Conservation (phyloP, 192 early-diverging fungal species). For the Geranomyces variabilis region DNA sequence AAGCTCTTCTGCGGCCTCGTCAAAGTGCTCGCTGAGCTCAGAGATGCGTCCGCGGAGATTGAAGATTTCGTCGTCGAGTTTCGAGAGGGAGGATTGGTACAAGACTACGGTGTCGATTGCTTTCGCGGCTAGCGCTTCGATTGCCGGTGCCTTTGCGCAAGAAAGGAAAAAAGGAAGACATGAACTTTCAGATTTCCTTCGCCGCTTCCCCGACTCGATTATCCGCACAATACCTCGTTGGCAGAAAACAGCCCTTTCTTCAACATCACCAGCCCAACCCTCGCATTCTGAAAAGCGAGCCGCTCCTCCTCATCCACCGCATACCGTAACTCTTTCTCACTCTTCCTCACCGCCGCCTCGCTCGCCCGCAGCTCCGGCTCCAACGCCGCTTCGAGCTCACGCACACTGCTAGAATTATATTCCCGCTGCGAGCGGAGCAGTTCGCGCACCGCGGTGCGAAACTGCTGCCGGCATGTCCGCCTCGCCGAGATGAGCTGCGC, state of each 20-base stretch:
- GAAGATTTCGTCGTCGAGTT: slow-evolving; percentile 30
- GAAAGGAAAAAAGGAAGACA: not conserved
- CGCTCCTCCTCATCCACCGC: slow-evolving; percentile 27
- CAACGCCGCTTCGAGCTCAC: not conserved
- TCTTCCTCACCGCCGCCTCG: slow-evolving; percentile 14
- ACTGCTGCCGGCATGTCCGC: slow-evolving; percentile 20
- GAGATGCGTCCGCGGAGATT: slow-evolving; percentile 21
- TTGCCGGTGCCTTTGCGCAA: not conserved
- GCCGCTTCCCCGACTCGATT: not conserved
- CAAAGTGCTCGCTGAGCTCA: slow-evolving; percentile 28
- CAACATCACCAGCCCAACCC: slow-evolving; percentile 6
- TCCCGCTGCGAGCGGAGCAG: slow-evolving; percentile 14
- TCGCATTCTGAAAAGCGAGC: slow-evolving; percentile 14
- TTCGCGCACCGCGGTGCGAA: slow-evolving; percentile 10
- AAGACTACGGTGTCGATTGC: slow-evolving; percentile 3
- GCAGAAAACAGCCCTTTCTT: slow-evolving; percentile 15
- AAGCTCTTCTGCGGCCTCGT: slow-evolving; percentile 15
- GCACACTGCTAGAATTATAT: slow-evolving; percentile 15
- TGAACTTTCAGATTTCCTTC: no score
- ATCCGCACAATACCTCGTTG: slow-evolving; percentile 14
- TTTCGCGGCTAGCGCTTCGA: not conserved
- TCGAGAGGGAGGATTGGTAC: slow-evolving; percentile 17
- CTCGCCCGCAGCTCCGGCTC: slow-evolving; percentile 7
- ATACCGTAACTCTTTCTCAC: slow-evolving; percentile 17
- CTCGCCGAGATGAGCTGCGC: not conserved